Base-by-base conservation (phyloP, 1,139 yeast species). In the Yamadazyma atmosphaerica region DNA sequence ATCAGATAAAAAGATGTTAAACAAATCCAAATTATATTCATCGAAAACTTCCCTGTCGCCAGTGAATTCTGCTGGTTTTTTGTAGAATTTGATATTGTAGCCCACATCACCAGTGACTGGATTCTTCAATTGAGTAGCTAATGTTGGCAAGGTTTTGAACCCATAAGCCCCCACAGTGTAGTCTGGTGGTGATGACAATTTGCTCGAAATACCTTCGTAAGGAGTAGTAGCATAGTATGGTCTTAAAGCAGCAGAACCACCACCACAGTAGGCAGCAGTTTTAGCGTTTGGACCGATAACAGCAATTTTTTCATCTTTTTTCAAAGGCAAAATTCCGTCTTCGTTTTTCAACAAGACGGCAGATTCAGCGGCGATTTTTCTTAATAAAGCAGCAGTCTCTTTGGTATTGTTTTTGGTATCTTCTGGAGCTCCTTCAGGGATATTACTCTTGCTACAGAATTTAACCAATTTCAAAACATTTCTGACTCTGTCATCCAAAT, bases 311-410 rank as follows among this genome's bases (percentile, higher is more conserved):
- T 56, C 54, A n/a, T 34, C 34, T 30, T 40, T 43, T 11, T 46
- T 44, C 47, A 74, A 59, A 21, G 79, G 78, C 48, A 74, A 54
- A 45, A 79, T 35, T 29, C 52, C 42, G 35, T 59, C 56, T 25
- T 77, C 79, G 54, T 80, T 80, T 43, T 62, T 79, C 51, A 80
- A 63, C 46, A 81, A 55, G 2, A 79, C 83, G 35, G 74, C 61
- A 4, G 80, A 61, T 41, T 77, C 83, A 24, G 61, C 68, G 13
- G 77, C 81, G 4, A 77, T 47, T 45, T 68, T 58, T 51, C 82
- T 67, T 42, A 79, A 58, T 8, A 72, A 50, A 22, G 44, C 47
- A 9, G 66, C 33, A 0, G 82, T 75, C 45, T 72, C 74, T 7
- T 68, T 62, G 4, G 71, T 68, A 40, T 70, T 60, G 45, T 72